Evolutionary conservation across 2,329 filamentous ascomycete genomes (phyloP).

Genomic region (Cercospora sp.): DNA sequence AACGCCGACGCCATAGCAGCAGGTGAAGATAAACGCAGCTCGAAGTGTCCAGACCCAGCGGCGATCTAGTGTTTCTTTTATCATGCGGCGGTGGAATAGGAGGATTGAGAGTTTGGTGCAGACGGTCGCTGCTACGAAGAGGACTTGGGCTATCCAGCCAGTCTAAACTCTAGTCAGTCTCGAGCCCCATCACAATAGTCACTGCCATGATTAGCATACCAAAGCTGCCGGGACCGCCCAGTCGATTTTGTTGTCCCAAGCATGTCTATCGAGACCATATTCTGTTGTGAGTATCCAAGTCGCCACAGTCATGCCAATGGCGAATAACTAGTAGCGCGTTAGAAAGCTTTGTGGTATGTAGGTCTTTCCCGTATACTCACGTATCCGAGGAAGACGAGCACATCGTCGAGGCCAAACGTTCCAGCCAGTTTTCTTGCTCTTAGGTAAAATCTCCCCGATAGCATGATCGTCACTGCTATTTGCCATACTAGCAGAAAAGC

Average conservation of each 20-base stretch:
- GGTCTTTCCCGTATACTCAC: conserved; percentile 1
- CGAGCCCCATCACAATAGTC: not conserved
- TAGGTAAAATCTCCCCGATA: conserved; percentile 28
- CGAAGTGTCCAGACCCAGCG: conserved; percentile 28
- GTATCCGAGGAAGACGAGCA: conserved; percentile 31
- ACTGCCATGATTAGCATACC: conserved; percentile 14
- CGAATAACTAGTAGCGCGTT: conserved; percentile 18
- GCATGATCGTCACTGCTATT: conserved; percentile 22
- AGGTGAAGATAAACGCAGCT: conserved; percentile 26
- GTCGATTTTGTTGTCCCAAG: conserved; percentile 28
- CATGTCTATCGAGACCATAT: conserved; percentile 29
- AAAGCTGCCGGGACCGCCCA: conserved; percentile 23
- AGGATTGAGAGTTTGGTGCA: conserved; percentile 33
- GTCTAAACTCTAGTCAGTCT: conserved; percentile 7
- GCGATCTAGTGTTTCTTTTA: conserved; percentile 23
- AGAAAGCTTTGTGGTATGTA: not conserved
- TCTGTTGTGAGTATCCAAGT: conserved; percentile 22
- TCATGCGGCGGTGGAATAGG: conserved; percentile 33
- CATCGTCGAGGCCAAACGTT: conserved; percentile 29
- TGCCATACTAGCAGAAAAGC: conserved; percentile 29
- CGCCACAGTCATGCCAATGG: conserved; percentile 25
- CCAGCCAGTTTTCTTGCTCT: conserved; percentile 25
- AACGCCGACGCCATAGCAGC: conserved; percentile 24
- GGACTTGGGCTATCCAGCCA: conserved; percentile 29
- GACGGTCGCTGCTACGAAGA: conserved; percentile 29